Evolutionary conservation across 495 filamentous ascomycete genomes (phyloP).

Genomic region (Aspergillus egyptiacus): DNA sequence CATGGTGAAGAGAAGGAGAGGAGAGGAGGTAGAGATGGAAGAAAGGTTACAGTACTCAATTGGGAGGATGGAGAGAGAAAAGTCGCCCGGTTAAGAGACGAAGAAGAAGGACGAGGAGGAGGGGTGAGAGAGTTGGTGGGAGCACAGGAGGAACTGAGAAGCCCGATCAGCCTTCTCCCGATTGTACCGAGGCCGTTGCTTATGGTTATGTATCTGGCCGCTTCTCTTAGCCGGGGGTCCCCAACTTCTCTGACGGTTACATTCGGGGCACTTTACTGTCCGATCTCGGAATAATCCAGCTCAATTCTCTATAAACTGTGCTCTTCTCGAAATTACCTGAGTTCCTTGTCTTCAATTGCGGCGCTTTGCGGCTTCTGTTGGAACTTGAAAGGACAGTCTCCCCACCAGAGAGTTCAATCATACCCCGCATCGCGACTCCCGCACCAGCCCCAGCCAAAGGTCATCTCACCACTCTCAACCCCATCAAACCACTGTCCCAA

Average conservation of each 20-base stretch:
- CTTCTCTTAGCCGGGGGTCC: constrained; percentile 17
- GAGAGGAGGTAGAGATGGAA: constrained; percentile 18
- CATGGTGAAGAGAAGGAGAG: constrained; percentile 22
- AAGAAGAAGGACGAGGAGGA: constrained; percentile 12
- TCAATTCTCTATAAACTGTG: background rate
- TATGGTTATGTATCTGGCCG: constrained; percentile 7
- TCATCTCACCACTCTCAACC: background rate
- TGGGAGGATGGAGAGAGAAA: constrained; percentile 15
- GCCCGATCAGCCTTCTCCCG: background rate
- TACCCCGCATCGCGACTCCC: constrained; percentile 1
- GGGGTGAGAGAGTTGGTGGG: constrained; percentile 13
- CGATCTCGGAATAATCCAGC: constrained; percentile 5
- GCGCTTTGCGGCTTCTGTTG: constrained; percentile 4
- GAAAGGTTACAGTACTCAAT: constrained; percentile 24
- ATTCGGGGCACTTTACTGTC: constrained; percentile 3
- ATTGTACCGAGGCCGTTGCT: constrained; percentile 20
- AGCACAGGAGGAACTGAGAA: constrained; percentile 5
- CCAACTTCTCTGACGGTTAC: background rate
- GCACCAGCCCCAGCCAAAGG: background rate
- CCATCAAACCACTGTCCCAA: background rate
- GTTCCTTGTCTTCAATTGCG: background rate
- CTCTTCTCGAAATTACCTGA: no score
- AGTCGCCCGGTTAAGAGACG: constrained; percentile 13
- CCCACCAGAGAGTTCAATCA: background rate
- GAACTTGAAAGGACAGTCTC: background rate